Conservation (phyloP, 2,329 filamentous ascomycete species). For the Gyromitra esculenta region DNA sequence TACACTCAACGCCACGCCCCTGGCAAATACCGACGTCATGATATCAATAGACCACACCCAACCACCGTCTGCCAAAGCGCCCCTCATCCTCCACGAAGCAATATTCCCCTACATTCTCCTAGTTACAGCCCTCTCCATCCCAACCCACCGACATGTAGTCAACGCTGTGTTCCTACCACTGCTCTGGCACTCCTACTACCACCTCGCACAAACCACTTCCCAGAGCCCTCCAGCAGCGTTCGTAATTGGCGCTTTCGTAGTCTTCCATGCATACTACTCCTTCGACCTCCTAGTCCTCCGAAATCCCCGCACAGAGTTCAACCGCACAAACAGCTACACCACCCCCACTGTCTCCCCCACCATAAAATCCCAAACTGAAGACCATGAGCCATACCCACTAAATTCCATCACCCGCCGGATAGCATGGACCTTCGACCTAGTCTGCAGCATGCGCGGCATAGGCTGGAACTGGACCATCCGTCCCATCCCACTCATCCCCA, state of each 20-base stretch:
- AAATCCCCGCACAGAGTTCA: constrained; percentile 29
- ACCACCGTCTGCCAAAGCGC: constrained; percentile 2
- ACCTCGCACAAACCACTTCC: constrained; percentile 33
- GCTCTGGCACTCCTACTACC: constrained; percentile 14
- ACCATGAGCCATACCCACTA: constrained; percentile 17
- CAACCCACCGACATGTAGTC: constrained; percentile 26
- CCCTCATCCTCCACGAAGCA: constrained; percentile 40
- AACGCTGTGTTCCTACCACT: constrained; percentile 38
- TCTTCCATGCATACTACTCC: constrained; percentile 14
- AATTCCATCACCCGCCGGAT: constrained; percentile 1
- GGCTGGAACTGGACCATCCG: constrained; percentile 47
- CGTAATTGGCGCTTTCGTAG: constrained; percentile 30
- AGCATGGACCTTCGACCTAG: constrained; percentile 36
- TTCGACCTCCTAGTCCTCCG: constrained; percentile 42
- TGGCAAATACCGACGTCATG: constrained; percentile 7
- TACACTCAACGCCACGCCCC: neutral
- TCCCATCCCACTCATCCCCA: neutral
- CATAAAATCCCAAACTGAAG: neutral
- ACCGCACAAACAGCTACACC: neutral
- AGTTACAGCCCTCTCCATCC: constrained; percentile 28
- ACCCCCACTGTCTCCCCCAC: neutral
- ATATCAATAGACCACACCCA: neutral
- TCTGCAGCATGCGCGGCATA: constrained; percentile 27
- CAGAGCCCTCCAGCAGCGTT: constrained; percentile 13
- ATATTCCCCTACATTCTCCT: constrained; percentile 36